Evolutionary conservation across 2,329 filamentous ascomycete species (phyloP), one percentile per base, ranked within the genome.

Genomic region (Pestalotiopsis sp.): DNA sequence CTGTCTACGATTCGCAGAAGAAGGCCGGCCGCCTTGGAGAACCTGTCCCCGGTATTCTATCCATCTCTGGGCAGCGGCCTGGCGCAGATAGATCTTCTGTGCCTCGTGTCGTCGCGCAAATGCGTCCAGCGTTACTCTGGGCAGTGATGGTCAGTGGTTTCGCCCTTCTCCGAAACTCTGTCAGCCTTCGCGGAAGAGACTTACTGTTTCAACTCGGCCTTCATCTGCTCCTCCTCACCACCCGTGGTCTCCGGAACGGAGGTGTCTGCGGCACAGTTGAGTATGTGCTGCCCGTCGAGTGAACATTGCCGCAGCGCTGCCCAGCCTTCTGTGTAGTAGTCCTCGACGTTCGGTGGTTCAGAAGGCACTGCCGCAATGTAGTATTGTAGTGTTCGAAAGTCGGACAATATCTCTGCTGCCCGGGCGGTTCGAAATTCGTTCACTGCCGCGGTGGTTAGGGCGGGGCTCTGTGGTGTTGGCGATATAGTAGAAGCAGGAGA

Each of bases 291-390:
- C 6, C 88, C 88, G 72, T 91, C 89, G 56, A 89, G 74, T 64
- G 84, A 81, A 78, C 88, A 90, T 78, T 91, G 88, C 56, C 88
- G 85, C 64, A 91, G 79, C 17, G 84, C 84, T 4, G 85, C 83
- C 87, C 88, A 91, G 24, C 88, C 89, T 70, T 89, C 87, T 13
- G 88, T 88, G 77, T 88, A 86, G 74, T 89, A 88, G 74, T 91
- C 89, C 65, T 86, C 84, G 67, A 81, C 78, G 77, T 88, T 79
- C 3, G 78, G 73, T 7, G 89, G 87, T n/a, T 88, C 82, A 66
- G 82, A 82, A 13, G 86, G 86, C 7, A 81, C 85, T 10, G 83
- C 83, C 40, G 88, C 85, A 74, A 91, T 91, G 75, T 85, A 87
- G 77, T 87, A 87, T 75, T 91, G 89, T 30, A 90, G 81, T 57